Evolutionary conservation across 805 yeast genomes (phyloP), one percentile per base, ranked within the genome.

Genomic region (Yarrowia sp.): DNA sequence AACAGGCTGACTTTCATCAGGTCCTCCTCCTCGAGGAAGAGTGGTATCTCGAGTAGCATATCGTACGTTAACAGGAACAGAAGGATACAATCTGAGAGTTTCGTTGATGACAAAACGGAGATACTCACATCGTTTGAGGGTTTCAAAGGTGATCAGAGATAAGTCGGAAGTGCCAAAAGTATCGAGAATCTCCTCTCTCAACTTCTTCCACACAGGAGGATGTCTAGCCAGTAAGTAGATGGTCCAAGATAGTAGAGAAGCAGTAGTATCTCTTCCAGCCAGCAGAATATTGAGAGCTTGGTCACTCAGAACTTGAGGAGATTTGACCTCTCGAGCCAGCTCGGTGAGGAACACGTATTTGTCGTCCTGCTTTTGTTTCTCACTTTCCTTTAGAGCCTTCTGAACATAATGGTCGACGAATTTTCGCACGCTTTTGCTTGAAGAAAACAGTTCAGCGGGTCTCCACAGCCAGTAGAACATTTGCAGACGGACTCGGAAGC

Each of bases 241-340:
- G 17, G 77, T 70, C 71, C 78, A 81, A 11, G 83, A 77, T 61
- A 83, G 76, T 39, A 81, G 72, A 2, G 81, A 79, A 8, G 86
- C 85, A 9, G 86, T 83, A 42, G 86, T 83, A 69, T 83, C 86
- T 69, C 86, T 76, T 31, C 85, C 85, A 7, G 86, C 86, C 15
- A 82, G 71, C 65, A 83, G 75, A 64, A 83, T 79, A 69, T 81
- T 82, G 71, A 83, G 75, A 45, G 80, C 74, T 71, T 83, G 85
- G 70, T 81, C 84, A 51, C 85, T 75, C 66, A 83, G 78, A 18
- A 77, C 76, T 58, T 66, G 72, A 8, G 83, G 81, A 68, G 82
- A 80, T 61, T 79, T 76, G 8, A 84, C 81, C 70, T 81, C 80
- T 71, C 80, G 79, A 55, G 76, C 81, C 67, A 83, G 76, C 69